A percentile compares a stretch with the other conserved stretches of the same genome.
These are phyloP conservation scores for Leavenworthia alabamica DNA, from an alignment of 345 rosid species.

Conservation along the genomic window DNA sequence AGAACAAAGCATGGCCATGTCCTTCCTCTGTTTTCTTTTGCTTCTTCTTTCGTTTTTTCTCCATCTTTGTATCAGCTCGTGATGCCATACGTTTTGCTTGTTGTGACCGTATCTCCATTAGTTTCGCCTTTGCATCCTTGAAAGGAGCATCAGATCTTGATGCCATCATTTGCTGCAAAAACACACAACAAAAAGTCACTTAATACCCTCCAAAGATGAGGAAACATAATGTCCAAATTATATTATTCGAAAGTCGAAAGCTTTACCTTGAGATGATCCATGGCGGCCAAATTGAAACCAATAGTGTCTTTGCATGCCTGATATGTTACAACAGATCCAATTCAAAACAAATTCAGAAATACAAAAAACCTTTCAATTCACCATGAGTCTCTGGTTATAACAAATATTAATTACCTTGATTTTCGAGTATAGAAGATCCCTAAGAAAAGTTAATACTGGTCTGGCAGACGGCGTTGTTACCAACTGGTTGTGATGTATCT, in stretches of 20 bases:
- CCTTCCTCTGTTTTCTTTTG: slow-evolving; percentile 46
- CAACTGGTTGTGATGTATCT: slow-evolving; percentile 73
- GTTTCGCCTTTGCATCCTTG: slow-evolving; percentile 64
- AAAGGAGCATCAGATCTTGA: slow-evolving; percentile 81
- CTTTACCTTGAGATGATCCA: slow-evolving; percentile 86
- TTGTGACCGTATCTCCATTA: slow-evolving; percentile 51
- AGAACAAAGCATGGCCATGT: slow-evolving; percentile 35
- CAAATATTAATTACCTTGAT: slow-evolving; percentile 44
- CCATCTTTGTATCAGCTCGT: slow-evolving; percentile 45
- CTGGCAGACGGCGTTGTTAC: slow-evolving; percentile 75
- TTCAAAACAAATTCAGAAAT: not conserved
- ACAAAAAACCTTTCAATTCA: not conserved
- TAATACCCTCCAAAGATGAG: not conserved
- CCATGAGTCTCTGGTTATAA: not conserved
- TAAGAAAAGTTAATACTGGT: slow-evolving; percentile 59
- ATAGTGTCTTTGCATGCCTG: slow-evolving; percentile 86
- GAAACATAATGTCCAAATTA: not conserved
- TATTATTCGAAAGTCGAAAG: not conserved
- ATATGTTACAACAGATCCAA: slow-evolving; percentile 18
- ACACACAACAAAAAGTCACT: not conserved
- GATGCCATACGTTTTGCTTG: slow-evolving; percentile 51
- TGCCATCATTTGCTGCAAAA: slow-evolving; percentile 78
- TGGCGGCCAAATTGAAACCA: slow-evolving; percentile 88
- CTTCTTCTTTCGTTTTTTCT: slow-evolving; percentile 53
- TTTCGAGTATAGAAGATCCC: slow-evolving; percentile 57